A percentile compares a stretch with the other conserved stretches of the same genome.
phyloP scores from a whole-genome alignment of 2,329 filamentous ascomycete genomes.

The Clarireedia homoeocarpa region DNA sequence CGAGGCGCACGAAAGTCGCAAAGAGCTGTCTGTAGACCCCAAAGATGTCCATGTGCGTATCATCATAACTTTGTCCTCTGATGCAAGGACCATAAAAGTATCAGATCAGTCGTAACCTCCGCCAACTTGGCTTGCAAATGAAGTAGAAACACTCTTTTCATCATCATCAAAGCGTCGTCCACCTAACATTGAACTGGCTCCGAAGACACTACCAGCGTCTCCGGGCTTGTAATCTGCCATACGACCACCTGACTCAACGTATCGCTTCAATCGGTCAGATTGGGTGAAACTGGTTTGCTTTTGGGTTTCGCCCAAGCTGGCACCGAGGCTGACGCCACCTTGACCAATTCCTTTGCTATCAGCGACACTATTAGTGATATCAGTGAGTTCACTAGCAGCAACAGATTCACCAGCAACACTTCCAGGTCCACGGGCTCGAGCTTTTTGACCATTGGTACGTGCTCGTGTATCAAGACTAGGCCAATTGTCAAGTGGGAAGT shows the following conservation, averaged over 20 bases:
- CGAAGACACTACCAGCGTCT: slow-evolving; percentile 59
- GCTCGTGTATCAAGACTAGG: slow-evolving; percentile 65
- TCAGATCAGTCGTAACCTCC: slow-evolving; percentile 32
- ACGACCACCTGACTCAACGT: slow-evolving; percentile 78
- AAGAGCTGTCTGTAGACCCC: slow-evolving; percentile 9
- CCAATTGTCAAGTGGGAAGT: slow-evolving; percentile 74
- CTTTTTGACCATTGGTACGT: slow-evolving; percentile 57
- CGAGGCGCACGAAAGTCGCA: slow-evolving; percentile 5
- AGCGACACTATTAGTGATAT: slow-evolving; percentile 63
- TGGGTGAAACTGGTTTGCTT: slow-evolving; percentile 70
- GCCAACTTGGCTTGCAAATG: slow-evolving; percentile 91
- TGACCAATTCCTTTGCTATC: slow-evolving; percentile 69
- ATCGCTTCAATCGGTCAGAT: slow-evolving; percentile 87
- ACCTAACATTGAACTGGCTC: slow-evolving; percentile 43
- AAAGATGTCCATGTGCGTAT: slow-evolving; percentile 4
- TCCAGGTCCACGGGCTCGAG: slow-evolving; percentile 58
- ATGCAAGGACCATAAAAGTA: slow-evolving; percentile 1
- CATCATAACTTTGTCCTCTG: slow-evolving; percentile 2
- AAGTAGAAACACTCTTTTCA: slow-evolving; percentile 90
- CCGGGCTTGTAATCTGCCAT: slow-evolving; percentile 45
- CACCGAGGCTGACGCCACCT: slow-evolving; percentile 78
- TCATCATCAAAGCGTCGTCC: slow-evolving; percentile 67
- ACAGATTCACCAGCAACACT: slow-evolving; percentile 90
- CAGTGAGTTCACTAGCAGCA: slow-evolving; percentile 82
- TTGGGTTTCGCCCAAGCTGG: slow-evolving; percentile 68